phyloP scores from a whole-genome alignment of 2,329 filamentous ascomycete species.

The Sporothrix pallida region DNA sequence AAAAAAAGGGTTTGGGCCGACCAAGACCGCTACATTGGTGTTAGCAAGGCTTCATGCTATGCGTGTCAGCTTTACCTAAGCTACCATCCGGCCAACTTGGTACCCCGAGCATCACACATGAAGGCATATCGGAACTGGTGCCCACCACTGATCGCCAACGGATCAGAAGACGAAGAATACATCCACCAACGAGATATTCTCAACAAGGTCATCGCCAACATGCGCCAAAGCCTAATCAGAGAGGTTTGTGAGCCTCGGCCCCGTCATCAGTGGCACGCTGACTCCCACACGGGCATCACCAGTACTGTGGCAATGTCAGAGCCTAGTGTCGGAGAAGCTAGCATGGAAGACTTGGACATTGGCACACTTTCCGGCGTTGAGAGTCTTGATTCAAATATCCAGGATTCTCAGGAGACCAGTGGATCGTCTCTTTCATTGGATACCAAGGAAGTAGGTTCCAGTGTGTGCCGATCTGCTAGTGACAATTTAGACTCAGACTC shows the following conservation, averaged over 20 bases:
- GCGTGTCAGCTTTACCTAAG: neutral
- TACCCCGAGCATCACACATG: neutral
- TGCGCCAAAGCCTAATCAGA: neutral
- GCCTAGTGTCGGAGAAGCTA: no score
- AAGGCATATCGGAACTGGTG: neutral
- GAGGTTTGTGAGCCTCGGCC: neutral
- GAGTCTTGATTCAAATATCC: no score
- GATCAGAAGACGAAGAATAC: neutral
- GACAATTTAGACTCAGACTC: neutral
- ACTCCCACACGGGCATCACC: neutral
- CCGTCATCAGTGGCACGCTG: neutral
- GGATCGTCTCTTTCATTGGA: no score
- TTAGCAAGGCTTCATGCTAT: neutral
- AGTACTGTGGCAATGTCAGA: neutral
- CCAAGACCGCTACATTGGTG: neutral
- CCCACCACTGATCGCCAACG: neutral
- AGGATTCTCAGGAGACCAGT: no score
- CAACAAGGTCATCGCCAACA: neutral
- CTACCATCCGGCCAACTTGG: neutral
- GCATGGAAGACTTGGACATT: no score
- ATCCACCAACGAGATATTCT: neutral
- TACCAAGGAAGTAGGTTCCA: no score
- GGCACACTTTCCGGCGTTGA: no score
- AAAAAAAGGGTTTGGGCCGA: neutral
- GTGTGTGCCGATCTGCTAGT: no score